Evolutionary conservation across 2,329 filamentous ascomycete genomes (phyloP).

Genomic region (Diaporthe citri): DNA sequence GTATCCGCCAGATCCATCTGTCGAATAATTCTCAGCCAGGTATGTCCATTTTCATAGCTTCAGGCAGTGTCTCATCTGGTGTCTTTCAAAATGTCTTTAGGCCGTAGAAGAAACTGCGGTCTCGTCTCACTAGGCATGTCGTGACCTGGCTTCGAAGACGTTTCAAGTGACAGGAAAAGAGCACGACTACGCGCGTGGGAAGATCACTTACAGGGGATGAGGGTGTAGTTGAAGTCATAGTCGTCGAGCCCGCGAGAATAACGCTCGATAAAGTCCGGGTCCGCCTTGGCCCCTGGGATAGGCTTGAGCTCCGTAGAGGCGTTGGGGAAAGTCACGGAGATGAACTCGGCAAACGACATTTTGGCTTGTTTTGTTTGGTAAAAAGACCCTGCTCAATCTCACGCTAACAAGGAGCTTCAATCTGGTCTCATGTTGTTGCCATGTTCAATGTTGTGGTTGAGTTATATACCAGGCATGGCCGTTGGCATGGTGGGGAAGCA

Average conservation of each 20-base stretch:
- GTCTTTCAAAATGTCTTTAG: not conserved
- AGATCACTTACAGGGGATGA: constrained; percentile 59
- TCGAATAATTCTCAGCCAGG: not conserved
- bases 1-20: constrained; percentile 63
- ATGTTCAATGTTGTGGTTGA: constrained; percentile 13
- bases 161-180: not conserved
- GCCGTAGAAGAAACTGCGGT: not conserved
- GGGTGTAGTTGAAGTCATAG: constrained; percentile 72
- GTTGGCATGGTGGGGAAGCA: constrained; percentile 36
- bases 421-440: not conserved
- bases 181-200: no score
- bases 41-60: no score
- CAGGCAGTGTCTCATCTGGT: not conserved
- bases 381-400: not conserved
- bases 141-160: not conserved
- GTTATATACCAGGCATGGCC: constrained; percentile 37
- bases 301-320: constrained; percentile 67
- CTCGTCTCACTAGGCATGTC: not conserved
- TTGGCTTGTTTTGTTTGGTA: constrained; percentile 35
- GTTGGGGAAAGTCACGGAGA: constrained; percentile 69
- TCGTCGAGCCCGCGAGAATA: constrained; percentile 71
- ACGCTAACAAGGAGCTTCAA: not conserved
- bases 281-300: constrained; percentile 63
- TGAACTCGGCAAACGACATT: constrained; percentile 66
- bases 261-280: constrained; percentile 67